A percentile compares a stretch with the other conserved stretches of the same genome.
These are phyloP conservation scores for Hyparrhenia diplandra DNA, from an alignment of 176 grass and related monocot species.

Conservation along the genomic window DNA sequence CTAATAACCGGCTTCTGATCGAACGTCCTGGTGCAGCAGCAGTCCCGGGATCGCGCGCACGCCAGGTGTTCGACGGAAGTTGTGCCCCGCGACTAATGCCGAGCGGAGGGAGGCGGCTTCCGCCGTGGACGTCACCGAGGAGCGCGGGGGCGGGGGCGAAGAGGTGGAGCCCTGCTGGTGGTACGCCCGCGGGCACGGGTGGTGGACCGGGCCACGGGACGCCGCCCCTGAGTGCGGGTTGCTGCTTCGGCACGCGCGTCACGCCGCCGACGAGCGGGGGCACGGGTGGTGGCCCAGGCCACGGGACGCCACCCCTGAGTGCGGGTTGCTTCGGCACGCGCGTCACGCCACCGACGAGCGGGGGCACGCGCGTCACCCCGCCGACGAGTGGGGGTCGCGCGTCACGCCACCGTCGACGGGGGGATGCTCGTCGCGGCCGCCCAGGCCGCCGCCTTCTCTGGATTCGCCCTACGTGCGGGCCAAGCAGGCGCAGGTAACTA, in stretches of 20 bases:
- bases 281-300: too few species aligned
- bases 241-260: neutral
- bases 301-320: too few species aligned
- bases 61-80: slow-evolving; percentile 36
- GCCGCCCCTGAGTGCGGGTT: slow-evolving; percentile 8
- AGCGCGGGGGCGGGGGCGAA: neutral
- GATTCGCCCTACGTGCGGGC: slow-evolving; percentile 54
- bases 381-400: neutral
- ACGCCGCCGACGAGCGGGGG: slow-evolving; percentile 9
- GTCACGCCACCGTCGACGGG: slow-evolving; percentile 19
- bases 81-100: neutral
- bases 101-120: slow-evolving; percentile 38
- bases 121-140: slow-evolving; percentile 49
- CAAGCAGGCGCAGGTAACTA: slow-evolving; percentile 56
- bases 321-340: too few species aligned
- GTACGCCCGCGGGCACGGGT: neutral
- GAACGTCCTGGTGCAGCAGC: neutral
- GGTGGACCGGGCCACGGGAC: neutral
- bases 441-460: slow-evolving; percentile 24
- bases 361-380: neutral
- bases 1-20: neutral
- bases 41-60: neutral
- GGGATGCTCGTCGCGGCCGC: slow-evolving; percentile 14
- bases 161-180: slow-evolving; percentile 18
- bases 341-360: too few species aligned